These are phyloP conservation scores for Paspalum vaginatum DNA, from an alignment of 176 grass and related monocot genomes.

Conservation along the genomic window DNA sequence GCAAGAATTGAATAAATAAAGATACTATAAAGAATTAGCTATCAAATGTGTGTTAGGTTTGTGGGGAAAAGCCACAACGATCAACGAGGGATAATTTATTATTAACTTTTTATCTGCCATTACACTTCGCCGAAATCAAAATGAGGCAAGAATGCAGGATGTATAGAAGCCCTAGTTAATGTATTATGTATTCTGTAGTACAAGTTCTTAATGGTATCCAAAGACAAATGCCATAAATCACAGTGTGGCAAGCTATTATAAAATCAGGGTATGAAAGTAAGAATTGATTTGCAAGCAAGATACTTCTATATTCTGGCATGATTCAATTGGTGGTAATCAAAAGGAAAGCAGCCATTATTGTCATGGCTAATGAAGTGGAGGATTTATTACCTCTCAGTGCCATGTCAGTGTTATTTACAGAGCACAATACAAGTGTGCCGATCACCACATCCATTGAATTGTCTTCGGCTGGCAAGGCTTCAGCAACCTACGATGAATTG, in stretches of 20 bases:
- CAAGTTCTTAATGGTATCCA: not conserved
- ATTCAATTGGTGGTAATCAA: not conserved
- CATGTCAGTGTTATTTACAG: slow-evolving; percentile 54
- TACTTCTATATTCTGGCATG: not conserved
- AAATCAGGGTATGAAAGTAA: not conserved
- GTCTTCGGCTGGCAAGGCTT: slow-evolving; percentile 71
- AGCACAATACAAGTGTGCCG: slow-evolving; percentile 85
- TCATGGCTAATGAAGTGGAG: not conserved
- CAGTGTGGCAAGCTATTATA: too few relatives aligned
- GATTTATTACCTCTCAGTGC: slow-evolving; percentile 59
- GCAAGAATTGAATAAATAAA: not conserved
- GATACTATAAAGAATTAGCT: not conserved
- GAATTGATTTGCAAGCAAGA: not conserved
- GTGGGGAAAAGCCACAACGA: not conserved
- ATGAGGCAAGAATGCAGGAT: not conserved
- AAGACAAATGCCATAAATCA: not conserved
- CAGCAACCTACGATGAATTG: slow-evolving; percentile 63
- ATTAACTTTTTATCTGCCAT: too few relatives aligned
- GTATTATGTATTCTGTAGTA: not conserved
- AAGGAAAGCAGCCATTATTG: not conserved
- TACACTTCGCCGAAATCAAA: not conserved
- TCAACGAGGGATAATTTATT: not conserved
- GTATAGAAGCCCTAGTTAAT: too few relatives aligned
- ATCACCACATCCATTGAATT: slow-evolving; percentile 83
- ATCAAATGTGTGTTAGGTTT: not conserved